Conservation (phyloP, 768 basidiomycete species). For the Termitomyces sp. region DNA sequence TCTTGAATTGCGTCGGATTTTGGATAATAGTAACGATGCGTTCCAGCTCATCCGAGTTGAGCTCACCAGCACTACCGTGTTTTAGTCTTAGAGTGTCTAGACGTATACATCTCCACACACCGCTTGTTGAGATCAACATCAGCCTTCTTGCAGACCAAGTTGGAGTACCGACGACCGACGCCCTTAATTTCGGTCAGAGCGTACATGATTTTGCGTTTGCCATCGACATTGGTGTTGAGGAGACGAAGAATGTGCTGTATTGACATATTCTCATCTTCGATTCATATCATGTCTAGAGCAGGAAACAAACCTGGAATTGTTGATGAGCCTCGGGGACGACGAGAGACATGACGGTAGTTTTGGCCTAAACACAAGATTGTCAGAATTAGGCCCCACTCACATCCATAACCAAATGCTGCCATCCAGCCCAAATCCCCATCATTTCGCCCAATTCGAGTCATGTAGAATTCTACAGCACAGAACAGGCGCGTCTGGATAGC, state of each 20-base stretch:
- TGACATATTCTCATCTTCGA: background rate
- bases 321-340: conserved; percentile 93
- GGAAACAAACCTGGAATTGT: conserved; percentile 80
- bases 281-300: background rate
- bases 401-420: conserved; percentile 13
- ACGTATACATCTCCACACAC: conserved; percentile 39
- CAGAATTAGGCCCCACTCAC: conserved; percentile 15
- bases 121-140: conserved; percentile 99
- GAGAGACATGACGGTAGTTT: conserved; percentile 73
- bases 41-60: conserved; percentile 99
- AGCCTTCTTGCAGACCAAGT: conserved; percentile 99
- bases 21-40: conserved; percentile 99
- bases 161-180: conserved; percentile 98
- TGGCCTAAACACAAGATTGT: conserved; percentile 16
- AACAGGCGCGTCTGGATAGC: background rate
- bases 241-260: conserved; percentile 96
- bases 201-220: conserved; percentile 99
- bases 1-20: conserved; percentile 99
- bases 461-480: background rate
- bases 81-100: background rate
- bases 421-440: conserved; percentile 16
- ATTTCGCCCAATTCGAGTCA: conserved; percentile 2
- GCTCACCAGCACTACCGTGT: conserved; percentile 81
- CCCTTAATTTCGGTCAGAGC: conserved; percentile 99
- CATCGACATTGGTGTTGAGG: conserved; percentile 99